A percentile compares a stretch with the other conserved stretches of the same genome.
These are phyloP conservation scores for Acrasis kona DNA, from an alignment of 78 protist genomes.

Conservation along the genomic window DNA sequence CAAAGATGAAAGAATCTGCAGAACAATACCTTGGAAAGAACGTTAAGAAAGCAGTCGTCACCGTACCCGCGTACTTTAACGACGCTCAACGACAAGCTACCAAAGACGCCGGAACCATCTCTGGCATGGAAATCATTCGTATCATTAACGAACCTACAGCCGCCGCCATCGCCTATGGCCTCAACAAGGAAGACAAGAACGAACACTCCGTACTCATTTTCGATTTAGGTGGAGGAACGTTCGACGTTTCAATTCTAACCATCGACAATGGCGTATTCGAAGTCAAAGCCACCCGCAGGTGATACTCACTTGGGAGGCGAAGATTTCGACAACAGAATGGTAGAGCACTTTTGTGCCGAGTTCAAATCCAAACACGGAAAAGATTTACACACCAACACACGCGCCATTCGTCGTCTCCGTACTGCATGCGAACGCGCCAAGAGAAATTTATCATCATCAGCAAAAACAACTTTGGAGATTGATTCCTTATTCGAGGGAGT, in stretches of 20 bases:
- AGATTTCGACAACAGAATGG: too few species aligned
- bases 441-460: too few species aligned
- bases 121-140: slow-evolving; percentile 58
- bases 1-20: slow-evolving; percentile 87
- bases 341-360: slow-evolving; percentile 40
- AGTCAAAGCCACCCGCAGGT: slow-evolving; percentile 78
- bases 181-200: slow-evolving; percentile 7
- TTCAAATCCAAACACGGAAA: slow-evolving; percentile 62
- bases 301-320: too few species aligned
- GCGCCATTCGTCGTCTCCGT: slow-evolving; percentile 77
- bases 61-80: too few species aligned
- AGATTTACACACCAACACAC: slow-evolving; percentile 50
- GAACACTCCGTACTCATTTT: slow-evolving; percentile 56
- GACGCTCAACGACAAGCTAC: slow-evolving; percentile 93
- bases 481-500: slow-evolving; percentile 90
- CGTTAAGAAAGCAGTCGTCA: too few species aligned
- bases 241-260: slow-evolving; percentile 83
- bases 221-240: slow-evolving; percentile 76
- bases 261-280: slow-evolving; percentile 98
- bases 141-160: slow-evolving; percentile 85
- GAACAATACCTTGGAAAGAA: slow-evolving; percentile 74
- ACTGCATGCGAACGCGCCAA: slow-evolving; percentile 79
- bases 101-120: slow-evolving; percentile 86
- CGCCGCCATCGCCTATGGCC: slow-evolving; percentile 72
- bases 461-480: slow-evolving; percentile 86